phyloP scores from a whole-genome alignment of 2,329 filamentous ascomycete genomes.

The Clathrospora elynae region DNA sequence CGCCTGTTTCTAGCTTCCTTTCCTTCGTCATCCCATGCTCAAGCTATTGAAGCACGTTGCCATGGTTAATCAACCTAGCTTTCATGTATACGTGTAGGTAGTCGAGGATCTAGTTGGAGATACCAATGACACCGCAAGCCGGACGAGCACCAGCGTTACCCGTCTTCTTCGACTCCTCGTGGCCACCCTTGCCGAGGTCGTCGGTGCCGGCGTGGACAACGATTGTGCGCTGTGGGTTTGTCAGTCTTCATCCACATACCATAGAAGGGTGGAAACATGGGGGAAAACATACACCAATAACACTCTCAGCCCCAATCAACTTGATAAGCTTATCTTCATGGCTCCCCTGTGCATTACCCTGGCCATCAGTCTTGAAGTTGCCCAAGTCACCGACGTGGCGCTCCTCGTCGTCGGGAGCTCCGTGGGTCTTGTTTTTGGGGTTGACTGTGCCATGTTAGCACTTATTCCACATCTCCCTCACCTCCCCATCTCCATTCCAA shows the following conservation, averaged over 20 bases:
- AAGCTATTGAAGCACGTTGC: too few relatives aligned
- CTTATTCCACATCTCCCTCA: not conserved
- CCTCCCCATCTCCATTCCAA: too few relatives aligned
- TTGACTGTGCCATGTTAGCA: constrained; percentile 69
- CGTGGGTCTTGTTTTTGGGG: constrained; percentile 90
- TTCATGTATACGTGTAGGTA: too few relatives aligned
- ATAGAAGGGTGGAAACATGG: not conserved
- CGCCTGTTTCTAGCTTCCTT: too few relatives aligned
- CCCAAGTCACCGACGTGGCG: constrained; percentile 98
- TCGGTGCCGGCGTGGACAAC: constrained; percentile 95
- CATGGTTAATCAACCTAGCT: too few relatives aligned
- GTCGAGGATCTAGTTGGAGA: constrained; percentile 56
- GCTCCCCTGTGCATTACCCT: constrained; percentile 86
- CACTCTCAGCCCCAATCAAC: constrained; percentile 93
- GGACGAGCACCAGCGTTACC: constrained; percentile 93
- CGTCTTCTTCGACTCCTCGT: constrained; percentile 97
- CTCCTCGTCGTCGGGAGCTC: constrained; percentile 77
- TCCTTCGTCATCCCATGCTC: too few relatives aligned
- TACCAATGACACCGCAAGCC: constrained; percentile 95
- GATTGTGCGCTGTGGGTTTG: constrained; percentile 73
- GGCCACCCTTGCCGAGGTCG: constrained; percentile 89
- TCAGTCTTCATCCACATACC: constrained; percentile 17
- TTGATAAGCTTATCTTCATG: constrained; percentile 83
- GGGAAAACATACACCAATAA: constrained; percentile 75
- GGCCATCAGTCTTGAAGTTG: constrained; percentile 92